Evolutionary conservation across 805 yeast species (phyloP).

Genomic region (Candida mattraensis): DNA sequence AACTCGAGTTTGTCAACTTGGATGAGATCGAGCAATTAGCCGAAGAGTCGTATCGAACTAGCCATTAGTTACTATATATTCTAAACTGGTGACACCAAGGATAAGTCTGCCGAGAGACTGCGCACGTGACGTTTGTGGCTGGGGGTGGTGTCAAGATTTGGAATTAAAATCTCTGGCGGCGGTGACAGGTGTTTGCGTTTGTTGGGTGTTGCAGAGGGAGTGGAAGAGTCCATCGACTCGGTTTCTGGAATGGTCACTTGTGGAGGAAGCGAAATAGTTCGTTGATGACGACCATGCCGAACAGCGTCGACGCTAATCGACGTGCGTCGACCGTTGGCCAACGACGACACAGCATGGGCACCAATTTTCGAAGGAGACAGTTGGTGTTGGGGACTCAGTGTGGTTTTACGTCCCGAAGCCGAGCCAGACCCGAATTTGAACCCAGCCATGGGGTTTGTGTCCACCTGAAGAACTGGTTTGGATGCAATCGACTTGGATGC

Average conservation of each 20-base stretch:
- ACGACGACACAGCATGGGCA: slow-evolving; percentile 64
- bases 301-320: slow-evolving; percentile 20
- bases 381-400: slow-evolving; percentile 22
- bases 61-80: too few species aligned
- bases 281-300: slow-evolving; percentile 35
- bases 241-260: slow-evolving; percentile 35
- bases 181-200: slow-evolving; percentile 16
- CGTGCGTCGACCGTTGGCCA: slow-evolving; percentile 26
- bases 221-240: slow-evolving; percentile 23
- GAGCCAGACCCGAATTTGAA: slow-evolving; percentile 34
- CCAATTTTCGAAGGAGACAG: slow-evolving; percentile 58
- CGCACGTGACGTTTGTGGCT: slow-evolving; percentile 8
- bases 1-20: slow-evolving; percentile 46
- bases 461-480: slow-evolving; percentile 2
- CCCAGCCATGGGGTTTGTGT: slow-evolving; percentile 23
- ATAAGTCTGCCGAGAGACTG: slow-evolving; percentile 10
- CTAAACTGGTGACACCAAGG: slow-evolving; percentile 10
- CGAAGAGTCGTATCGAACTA: slow-evolving; percentile 40
- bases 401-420: slow-evolving; percentile 15
- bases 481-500: slow-evolving; percentile 3
- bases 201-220: slow-evolving; percentile 13
- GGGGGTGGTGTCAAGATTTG: slow-evolving; percentile 10
- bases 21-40: slow-evolving; percentile 60
- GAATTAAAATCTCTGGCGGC: slow-evolving; percentile 10
- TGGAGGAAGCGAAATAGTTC: slow-evolving; percentile 43